Percentiles rank a stretch among this genome's conserved stretches.
phyloP scores from a whole-genome alignment of 2,329 filamentous ascomycete genomes.

The Aspergillus sp. region DNA sequence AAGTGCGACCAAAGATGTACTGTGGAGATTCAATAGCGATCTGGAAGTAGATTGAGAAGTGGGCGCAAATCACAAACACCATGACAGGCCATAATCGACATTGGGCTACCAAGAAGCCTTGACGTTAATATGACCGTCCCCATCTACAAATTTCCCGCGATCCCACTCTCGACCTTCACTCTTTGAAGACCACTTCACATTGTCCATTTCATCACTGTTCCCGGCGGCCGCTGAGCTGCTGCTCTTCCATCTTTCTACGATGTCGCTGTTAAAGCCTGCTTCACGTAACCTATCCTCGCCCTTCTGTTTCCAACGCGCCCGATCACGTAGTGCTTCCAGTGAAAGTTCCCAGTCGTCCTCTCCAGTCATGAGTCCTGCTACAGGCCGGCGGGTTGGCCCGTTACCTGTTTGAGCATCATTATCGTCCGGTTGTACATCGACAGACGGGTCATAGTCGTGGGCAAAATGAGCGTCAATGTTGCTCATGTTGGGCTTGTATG shows the following conservation, averaged over 20 bases:
- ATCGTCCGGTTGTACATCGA: constrained; percentile 41
- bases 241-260: constrained; percentile 71
- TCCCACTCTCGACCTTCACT: constrained; percentile 71
- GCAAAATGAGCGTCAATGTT: constrained; percentile 82
- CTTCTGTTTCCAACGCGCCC: constrained; percentile 73
- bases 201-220: constrained; percentile 56
- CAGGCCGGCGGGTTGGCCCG: constrained; percentile 43
- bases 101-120: constrained; percentile 48
- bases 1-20: neutral
- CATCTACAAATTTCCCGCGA: constrained; percentile 60
- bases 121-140: constrained; percentile 54
- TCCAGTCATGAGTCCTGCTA: constrained; percentile 45
- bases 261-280: constrained; percentile 75
- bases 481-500: constrained; percentile 55
- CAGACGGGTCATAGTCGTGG: constrained; percentile 58
- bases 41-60: too few species aligned
- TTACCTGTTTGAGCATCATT: constrained; percentile 61
- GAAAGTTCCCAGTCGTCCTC: constrained; percentile 76
- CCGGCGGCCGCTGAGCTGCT: constrained; percentile 52
- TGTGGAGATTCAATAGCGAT: neutral
- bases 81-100: neutral
- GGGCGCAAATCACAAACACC: neutral
- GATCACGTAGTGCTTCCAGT: constrained; percentile 74
- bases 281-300: constrained; percentile 73
- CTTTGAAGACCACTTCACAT: constrained; percentile 70